Evolutionary conservation across 1,139 yeast species (phyloP).

Genomic region (Pichia sp.): DNA sequence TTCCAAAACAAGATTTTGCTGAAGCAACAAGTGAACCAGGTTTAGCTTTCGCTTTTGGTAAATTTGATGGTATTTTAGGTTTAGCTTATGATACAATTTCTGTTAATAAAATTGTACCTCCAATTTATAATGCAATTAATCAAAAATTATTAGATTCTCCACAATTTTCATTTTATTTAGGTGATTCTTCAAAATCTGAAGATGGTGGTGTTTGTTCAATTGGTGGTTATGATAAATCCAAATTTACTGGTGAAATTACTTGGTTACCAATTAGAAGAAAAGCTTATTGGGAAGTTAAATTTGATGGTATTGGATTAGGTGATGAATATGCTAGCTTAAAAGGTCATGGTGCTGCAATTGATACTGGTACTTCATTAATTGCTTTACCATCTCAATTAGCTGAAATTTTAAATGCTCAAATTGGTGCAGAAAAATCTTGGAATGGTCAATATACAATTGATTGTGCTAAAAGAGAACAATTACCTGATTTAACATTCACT

Average conservation of each 20-base stretch:
- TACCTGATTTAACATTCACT: slow-evolving; percentile 88
- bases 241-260: slow-evolving; percentile 74
- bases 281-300: slow-evolving; percentile 98
- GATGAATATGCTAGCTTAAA: slow-evolving; percentile 79
- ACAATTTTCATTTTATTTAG: slow-evolving; percentile 84
- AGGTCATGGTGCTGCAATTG: slow-evolving; percentile 92
- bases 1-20: slow-evolving; percentile 87
- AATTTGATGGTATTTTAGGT: slow-evolving; percentile 95
- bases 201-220: slow-evolving; percentile 90
- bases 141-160: slow-evolving; percentile 76
- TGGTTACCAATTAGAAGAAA: slow-evolving; percentile 98
- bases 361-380: slow-evolving; percentile 95
- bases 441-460: slow-evolving; percentile 93
- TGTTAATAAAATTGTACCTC: slow-evolving; percentile 84
- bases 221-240: slow-evolving; percentile 81
- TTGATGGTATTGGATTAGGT: slow-evolving; percentile 86
- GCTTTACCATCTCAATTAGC: slow-evolving; percentile 93
- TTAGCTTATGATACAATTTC: slow-evolving; percentile 89
- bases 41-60: slow-evolving; percentile 94
- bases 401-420: slow-evolving; percentile 87
- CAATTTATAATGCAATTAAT: slow-evolving; percentile 80
- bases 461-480: slow-evolving; percentile 70
- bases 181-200: slow-evolving; percentile 60
- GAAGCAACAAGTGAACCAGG: slow-evolving; percentile 98
- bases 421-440: slow-evolving; percentile 96